Evolutionary conservation across 1,284 basidiomycete species (phyloP), one percentile per base, ranked within the genome.

Genomic region (Tremellales sp.): DNA sequence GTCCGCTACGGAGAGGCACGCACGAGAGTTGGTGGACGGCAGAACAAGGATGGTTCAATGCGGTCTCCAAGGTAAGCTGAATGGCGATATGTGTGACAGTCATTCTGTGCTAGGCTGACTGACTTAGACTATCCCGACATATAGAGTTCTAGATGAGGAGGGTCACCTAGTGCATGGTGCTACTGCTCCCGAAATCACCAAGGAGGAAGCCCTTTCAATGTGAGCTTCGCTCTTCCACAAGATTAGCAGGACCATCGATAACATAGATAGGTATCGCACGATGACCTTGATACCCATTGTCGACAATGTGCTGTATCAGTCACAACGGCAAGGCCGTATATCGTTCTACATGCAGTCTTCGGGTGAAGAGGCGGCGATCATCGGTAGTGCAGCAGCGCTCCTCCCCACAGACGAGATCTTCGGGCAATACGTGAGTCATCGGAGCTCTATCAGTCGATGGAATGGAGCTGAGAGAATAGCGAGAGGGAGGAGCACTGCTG

Each of bases 301-400:
- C 64, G 91, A 96, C 74, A 91, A 85, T 57, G 78, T 93, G 23
- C 78, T 96, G 19, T 89, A 92, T 75, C 93, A 92, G 64, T 83
- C 92, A 2, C 91, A 96, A 69, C 81, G 91, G 15, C 91, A 96
- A 73, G 91, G 91, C 24, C 89, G 92, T 65, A 91, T 93, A 62
- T 89, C 87, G 4, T 96, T 96, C 75, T 93, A 93, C 60, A 71
- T 69, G 64, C 64, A 64, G 40, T 74, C 89, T 84, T 77, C 91
- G 67, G 91, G 91, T 22, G 91, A 96, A 74, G 91, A 96, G 78
- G 91, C 88, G 3, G 86, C 90, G 0, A 84, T 96, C 36, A 83
- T 94, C 22, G 92, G 91, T 6, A 86, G 87, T 40, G 90, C 91
- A 0, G 89, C 91, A 12, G 92, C 85, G 1, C 80, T 96, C 57